These are phyloP conservation scores for Populus euphratica DNA, from an alignment of 345 rosid genomes.

Conservation along the genomic window DNA sequence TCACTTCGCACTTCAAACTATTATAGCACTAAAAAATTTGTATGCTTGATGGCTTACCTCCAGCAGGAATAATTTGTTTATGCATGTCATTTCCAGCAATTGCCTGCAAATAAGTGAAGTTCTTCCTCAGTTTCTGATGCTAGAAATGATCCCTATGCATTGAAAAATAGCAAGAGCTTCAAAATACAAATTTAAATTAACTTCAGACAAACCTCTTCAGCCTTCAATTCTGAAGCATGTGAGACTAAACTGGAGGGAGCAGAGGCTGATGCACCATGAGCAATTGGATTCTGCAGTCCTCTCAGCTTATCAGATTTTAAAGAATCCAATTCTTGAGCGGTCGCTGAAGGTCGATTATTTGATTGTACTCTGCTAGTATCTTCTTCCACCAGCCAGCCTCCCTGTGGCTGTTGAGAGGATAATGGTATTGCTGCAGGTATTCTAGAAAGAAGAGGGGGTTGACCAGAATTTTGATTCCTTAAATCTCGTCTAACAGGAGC, in stretches of 20 bases:
- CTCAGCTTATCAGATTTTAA: conserved; percentile 47
- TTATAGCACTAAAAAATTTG: neutral
- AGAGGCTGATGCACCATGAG: conserved; percentile 36
- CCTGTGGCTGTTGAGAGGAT: conserved; percentile 43
- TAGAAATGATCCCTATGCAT: neutral
- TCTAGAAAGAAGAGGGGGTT: conserved; percentile 65
- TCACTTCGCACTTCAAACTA: neutral
- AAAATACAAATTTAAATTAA: conserved; percentile 4
- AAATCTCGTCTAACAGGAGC: conserved; percentile 66
- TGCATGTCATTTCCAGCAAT: conserved; percentile 39
- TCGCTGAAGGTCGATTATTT: conserved; percentile 29
- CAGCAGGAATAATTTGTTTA: conserved; percentile 40
- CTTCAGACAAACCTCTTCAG: conserved; percentile 60
- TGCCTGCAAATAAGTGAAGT: conserved; percentile 34
- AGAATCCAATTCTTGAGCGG: conserved; percentile 41
- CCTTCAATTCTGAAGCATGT: conserved; percentile 48
- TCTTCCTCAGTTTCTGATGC: conserved; percentile 4
- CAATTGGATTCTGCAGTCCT: conserved; percentile 38
- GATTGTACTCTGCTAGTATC: conserved; percentile 31
- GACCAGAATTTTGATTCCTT: conserved; percentile 60
- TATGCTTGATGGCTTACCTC: conserved; percentile 54
- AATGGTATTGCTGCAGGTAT: conserved; percentile 44
- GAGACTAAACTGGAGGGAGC: conserved; percentile 38
- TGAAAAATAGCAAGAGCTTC: neutral
- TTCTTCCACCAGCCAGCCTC: conserved; percentile 77